phyloP scores from a whole-genome alignment of 164 flowering plant genomes.

The Berberis thunbergii region DNA sequence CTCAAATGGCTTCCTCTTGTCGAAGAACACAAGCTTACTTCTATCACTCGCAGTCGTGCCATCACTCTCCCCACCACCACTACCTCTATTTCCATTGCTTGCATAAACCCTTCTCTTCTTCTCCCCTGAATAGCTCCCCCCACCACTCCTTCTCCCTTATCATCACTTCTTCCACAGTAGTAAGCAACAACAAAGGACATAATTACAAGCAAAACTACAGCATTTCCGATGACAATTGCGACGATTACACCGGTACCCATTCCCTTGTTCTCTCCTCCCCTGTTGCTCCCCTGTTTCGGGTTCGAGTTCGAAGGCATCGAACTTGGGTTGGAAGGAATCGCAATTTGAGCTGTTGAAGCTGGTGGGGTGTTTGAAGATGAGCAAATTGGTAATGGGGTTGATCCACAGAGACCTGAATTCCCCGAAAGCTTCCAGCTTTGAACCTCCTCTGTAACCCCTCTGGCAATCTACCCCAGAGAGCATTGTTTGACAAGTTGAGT shows the following conservation, averaged over 20 bases:
- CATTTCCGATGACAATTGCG: constrained; percentile 54
- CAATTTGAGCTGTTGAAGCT: constrained; percentile 29
- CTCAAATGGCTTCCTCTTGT: constrained; percentile 33
- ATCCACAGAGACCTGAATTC: constrained; percentile 67
- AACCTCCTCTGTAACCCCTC: constrained; percentile 29
- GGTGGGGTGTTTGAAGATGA: constrained; percentile 29
- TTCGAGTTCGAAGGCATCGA: constrained; percentile 39
- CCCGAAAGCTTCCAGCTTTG: constrained; percentile 53
- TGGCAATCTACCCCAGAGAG: constrained; percentile 51
- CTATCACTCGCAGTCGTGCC: constrained; percentile 49
- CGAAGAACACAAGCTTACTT: constrained; percentile 48
- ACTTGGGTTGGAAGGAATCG: constrained; percentile 64
- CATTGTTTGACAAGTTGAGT: constrained; percentile 73
- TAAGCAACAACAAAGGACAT: constrained; percentile 48
- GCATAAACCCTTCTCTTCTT: constrained; percentile 37
- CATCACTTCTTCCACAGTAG: constrained; percentile 41
- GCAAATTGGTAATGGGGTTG: constrained; percentile 46
- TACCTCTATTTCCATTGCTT: constrained; percentile 10
- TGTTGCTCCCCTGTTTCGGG: not conserved
- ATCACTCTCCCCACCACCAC: constrained; percentile 53
- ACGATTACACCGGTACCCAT: constrained; percentile 53
- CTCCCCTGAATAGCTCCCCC: constrained; percentile 42
- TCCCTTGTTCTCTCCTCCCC: constrained; percentile 21
- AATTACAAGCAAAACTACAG: constrained; percentile 45
- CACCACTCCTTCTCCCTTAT: constrained; percentile 32